Conservation (phyloP, 2,329 filamentous ascomycete genomes). For the Pseudogymnoascus destructans region DNA sequence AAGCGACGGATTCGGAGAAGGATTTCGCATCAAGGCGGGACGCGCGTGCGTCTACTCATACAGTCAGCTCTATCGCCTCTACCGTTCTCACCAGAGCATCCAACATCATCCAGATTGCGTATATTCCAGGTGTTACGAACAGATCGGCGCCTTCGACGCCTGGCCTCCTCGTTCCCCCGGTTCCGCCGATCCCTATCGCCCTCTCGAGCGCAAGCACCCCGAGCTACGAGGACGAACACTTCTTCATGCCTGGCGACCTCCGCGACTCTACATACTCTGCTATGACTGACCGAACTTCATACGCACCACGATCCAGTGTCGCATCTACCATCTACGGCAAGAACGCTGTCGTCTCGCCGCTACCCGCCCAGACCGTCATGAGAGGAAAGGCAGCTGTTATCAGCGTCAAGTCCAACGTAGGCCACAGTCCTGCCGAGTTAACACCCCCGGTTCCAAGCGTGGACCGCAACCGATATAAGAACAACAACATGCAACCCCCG, state of each 20-base stretch:
- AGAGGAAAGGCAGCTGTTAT: slow-evolving; percentile 85
- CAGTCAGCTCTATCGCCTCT: slow-evolving; percentile 84
- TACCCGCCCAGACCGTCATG: slow-evolving; percentile 74
- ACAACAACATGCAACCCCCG: slow-evolving; percentile 27
- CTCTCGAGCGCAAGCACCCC: slow-evolving; percentile 43
- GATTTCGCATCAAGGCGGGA: slow-evolving; percentile 41
- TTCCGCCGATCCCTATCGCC: slow-evolving; percentile 74
- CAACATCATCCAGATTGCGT: slow-evolving; percentile 98
- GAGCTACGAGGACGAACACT: slow-evolving; percentile 65
- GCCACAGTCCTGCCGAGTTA: slow-evolving; percentile 38
- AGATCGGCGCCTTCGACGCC: slow-evolving; percentile 75
- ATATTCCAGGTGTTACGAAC: slow-evolving; percentile 94
- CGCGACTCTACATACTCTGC: slow-evolving; percentile 85
- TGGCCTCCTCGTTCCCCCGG: slow-evolving; percentile 71
- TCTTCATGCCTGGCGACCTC: slow-evolving; percentile 83
- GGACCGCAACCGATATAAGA: slow-evolving; percentile 47
- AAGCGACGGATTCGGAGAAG: slow-evolving; percentile 40
- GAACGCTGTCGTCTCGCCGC: slow-evolving; percentile 67
- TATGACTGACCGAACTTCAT: slow-evolving; percentile 50
- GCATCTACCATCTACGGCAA: slow-evolving; percentile 91
- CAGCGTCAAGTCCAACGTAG: slow-evolving; percentile 65
- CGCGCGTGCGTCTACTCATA: slow-evolving; percentile 65
- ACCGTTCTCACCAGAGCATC: slow-evolving; percentile 91
- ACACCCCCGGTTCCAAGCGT: slow-evolving; percentile 63
- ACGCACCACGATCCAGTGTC: slow-evolving; percentile 53